Evolutionary conservation across 2,329 filamentous ascomycete genomes (phyloP).

Genomic region (Clarireedia homoeocarpa): DNA sequence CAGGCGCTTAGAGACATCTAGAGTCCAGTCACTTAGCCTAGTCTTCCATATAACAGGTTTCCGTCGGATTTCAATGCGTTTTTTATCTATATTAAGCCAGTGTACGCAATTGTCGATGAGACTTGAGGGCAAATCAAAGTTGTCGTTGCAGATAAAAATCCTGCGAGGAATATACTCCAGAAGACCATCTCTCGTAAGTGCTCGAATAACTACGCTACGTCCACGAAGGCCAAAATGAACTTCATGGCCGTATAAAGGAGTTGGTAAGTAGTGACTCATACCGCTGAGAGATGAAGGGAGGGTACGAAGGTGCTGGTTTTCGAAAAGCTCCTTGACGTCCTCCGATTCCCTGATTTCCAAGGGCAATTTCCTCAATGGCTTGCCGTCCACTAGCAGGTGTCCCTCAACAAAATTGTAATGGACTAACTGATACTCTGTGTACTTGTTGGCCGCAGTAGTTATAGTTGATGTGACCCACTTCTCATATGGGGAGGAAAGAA

Average conservation of each 20-base stretch:
- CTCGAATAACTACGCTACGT: constrained; percentile 36
- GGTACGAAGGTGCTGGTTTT: constrained; percentile 41
- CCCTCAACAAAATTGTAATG: constrained; percentile 38
- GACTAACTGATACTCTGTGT: constrained; percentile 27
- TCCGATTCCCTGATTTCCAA: constrained; percentile 37
- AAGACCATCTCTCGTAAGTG: constrained; percentile 31
- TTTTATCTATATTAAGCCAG: no score
- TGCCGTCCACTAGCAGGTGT: constrained; percentile 40
- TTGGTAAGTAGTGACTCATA: constrained; percentile 41
- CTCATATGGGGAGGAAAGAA: constrained; percentile 22
- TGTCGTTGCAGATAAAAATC: no score
- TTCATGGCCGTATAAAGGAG: constrained; percentile 34
- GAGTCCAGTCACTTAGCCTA: no score
- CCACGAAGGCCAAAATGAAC: constrained; percentile 49
- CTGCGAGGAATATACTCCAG: no score
- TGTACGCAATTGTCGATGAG: no score
- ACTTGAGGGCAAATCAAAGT: no score
- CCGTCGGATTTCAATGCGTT: no score
- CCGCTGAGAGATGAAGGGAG: constrained; percentile 49
- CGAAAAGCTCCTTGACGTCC: constrained; percentile 45
- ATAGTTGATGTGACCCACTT: constrained; percentile 34
- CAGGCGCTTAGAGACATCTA: no score
- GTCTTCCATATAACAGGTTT: neutral
- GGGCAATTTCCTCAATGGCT: constrained; percentile 45
- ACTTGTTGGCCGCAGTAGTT: constrained; percentile 22